Conservation (phyloP, 345 rosid genomes). For the Acer campestre region DNA sequence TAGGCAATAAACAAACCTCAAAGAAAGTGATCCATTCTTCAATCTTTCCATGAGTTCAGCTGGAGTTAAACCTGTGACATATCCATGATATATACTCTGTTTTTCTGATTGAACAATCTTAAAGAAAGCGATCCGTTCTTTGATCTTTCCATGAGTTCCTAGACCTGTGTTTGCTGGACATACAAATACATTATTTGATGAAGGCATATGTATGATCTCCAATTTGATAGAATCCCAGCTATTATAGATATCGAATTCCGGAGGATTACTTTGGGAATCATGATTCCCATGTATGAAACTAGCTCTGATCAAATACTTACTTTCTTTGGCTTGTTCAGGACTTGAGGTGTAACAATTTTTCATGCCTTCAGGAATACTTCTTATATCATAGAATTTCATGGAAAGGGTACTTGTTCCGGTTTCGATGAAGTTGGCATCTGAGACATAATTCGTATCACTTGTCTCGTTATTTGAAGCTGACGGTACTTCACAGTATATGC, state of each 20-base stretch:
- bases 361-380: neutral
- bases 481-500: neutral
- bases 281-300: neutral
- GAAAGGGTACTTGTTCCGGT: neutral
- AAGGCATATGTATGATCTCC: neutral
- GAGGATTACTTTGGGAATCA: neutral
- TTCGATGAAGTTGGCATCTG: neutral
- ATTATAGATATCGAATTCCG: too few relatives aligned
- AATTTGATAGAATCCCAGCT: neutral
- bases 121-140: neutral
- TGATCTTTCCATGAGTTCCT: neutral
- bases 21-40: slow-evolving; percentile 28
- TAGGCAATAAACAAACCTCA: slow-evolving; percentile 20
- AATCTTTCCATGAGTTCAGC: slow-evolving; percentile 41
- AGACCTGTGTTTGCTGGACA: neutral
- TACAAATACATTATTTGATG: neutral
- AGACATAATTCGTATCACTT: neutral
- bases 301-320: neutral
- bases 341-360: neutral
- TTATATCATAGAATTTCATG: neutral
- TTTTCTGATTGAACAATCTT: too few relatives aligned
- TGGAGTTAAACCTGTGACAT: slow-evolving; percentile 46
- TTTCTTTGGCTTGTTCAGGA: neutral
- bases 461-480: neutral
- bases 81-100: neutral